phyloP scores from a whole-genome alignment of 306 rosid genomes.

The Casuarina equisetifolia region DNA sequence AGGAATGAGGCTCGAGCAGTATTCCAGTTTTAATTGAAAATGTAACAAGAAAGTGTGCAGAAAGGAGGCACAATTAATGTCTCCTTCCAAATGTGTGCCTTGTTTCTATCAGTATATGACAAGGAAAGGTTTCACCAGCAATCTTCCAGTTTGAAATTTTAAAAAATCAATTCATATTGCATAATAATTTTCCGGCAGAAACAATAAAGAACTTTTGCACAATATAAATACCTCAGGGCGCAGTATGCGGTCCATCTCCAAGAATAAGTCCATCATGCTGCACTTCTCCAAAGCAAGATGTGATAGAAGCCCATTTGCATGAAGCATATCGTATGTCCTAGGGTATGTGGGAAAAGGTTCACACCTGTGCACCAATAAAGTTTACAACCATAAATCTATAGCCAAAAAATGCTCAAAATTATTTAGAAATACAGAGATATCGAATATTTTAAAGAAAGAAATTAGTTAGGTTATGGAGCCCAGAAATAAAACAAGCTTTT shows the following conservation, averaged over 20 bases:
- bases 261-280: slow-evolving; percentile 65
- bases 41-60: slow-evolving; percentile 20
- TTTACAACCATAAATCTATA: slow-evolving; percentile 20
- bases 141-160: not conserved
- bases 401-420: slow-evolving; percentile 7
- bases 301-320: slow-evolving; percentile 82
- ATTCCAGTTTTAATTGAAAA: slow-evolving; percentile 14
- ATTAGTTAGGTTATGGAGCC: slow-evolving; percentile 7
- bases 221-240: slow-evolving; percentile 81
- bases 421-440: slow-evolving; percentile 8
- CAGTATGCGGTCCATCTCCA: slow-evolving; percentile 95
- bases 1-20: not conserved
- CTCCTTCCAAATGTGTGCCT: slow-evolving; percentile 3
- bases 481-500: slow-evolving; percentile 3
- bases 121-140: not conserved
- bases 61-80: slow-evolving; percentile 21
- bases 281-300: slow-evolving; percentile 71
- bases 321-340: slow-evolving; percentile 91
- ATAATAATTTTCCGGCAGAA: not conserved
- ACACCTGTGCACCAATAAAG: slow-evolving; percentile 66
- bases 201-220: not conserved
- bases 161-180: slow-evolving; percentile 9
- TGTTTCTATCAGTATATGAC: not conserved
- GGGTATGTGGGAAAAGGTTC: slow-evolving; percentile 98
- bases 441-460: slow-evolving; percentile 11